Percentiles rank a stretch among this genome's conserved stretches.
Conservation (phyloP, 192 early-diverging fungal species). For the Coemansia sp. region DNA sequence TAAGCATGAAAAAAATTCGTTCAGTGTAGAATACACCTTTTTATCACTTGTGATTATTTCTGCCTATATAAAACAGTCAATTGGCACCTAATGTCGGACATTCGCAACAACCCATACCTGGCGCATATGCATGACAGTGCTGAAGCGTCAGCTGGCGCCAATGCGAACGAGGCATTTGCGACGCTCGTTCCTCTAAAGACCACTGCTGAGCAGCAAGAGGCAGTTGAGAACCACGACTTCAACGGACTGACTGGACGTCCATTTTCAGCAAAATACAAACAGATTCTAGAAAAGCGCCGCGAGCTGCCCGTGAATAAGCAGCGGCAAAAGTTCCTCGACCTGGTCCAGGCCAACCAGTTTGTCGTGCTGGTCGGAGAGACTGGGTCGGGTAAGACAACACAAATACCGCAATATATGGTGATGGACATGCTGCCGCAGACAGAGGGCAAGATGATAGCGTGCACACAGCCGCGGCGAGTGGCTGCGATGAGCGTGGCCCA, state of each 20-base stretch:
- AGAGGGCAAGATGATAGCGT: slow-evolving; percentile 91
- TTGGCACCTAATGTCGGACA: slow-evolving; percentile 26
- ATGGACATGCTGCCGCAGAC: slow-evolving; percentile 88
- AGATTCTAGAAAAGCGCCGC: slow-evolving; percentile 82
- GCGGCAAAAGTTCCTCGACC: slow-evolving; percentile 83
- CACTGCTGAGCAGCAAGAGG: slow-evolving; percentile 81
- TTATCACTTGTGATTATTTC: neutral
- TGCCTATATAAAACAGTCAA: neutral
- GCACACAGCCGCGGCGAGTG: slow-evolving; percentile 98
- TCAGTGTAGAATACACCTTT: neutral
- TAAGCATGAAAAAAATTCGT: neutral
- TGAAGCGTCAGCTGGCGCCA: slow-evolving; percentile 6
- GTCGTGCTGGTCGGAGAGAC: slow-evolving; percentile 96
- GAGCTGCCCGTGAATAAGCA: slow-evolving; percentile 94
- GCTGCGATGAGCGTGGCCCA: slow-evolving; percentile 99
- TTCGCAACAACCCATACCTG: slow-evolving; percentile 49
- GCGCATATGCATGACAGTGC: slow-evolving; percentile 46
- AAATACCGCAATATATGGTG: slow-evolving; percentile 95
- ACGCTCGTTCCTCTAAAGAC: slow-evolving; percentile 38
- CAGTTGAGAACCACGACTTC: slow-evolving; percentile 64
- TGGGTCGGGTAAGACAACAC: slow-evolving; percentile 98
- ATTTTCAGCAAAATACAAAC: slow-evolving; percentile 80
- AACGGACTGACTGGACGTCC: slow-evolving; percentile 82
- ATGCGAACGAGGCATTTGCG: slow-evolving; percentile 31
- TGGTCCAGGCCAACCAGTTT: slow-evolving; percentile 92